These are phyloP conservation scores for Blastobotrys mokoenaii DNA, from an alignment of 805 yeast genomes.

Conservation along the genomic window DNA sequence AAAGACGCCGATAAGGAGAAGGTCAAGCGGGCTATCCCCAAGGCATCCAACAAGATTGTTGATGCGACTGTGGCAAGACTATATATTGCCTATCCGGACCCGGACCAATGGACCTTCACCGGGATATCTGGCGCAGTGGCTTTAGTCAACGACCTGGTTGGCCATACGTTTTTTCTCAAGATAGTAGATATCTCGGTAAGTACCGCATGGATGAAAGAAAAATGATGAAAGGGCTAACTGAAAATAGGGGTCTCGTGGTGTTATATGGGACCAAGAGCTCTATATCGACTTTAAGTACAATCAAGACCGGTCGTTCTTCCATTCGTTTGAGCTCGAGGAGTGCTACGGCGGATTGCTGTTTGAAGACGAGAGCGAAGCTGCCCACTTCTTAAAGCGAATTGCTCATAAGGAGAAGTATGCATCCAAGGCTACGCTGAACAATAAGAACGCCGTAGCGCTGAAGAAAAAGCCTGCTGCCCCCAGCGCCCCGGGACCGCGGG, in stretches of 20 bases:
- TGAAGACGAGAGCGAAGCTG: conserved; percentile 82
- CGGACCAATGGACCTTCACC: conserved; percentile 74
- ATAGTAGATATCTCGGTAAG: conserved; percentile 59
- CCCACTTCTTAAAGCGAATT: conserved; percentile 75
- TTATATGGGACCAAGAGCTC: conserved; percentile 94
- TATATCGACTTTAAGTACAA: conserved; percentile 81
- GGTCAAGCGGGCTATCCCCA: conserved; percentile 82
- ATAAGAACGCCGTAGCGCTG: conserved; percentile 81
- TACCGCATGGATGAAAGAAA: neutral
- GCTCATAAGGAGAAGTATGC: conserved; percentile 71
- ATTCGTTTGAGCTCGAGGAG: conserved; percentile 87
- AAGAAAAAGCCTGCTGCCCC: conserved; percentile 38
- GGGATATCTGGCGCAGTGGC: conserved; percentile 84
- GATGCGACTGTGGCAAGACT: conserved; percentile 87
- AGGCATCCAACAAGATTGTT: conserved; percentile 74
- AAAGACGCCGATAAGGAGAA: conserved; percentile 68
- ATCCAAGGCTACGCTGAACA: conserved; percentile 74
- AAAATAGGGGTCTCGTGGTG: conserved; percentile 63
- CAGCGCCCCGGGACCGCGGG: conserved; percentile 50
- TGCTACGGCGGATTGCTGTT: conserved; percentile 81
- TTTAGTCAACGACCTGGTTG: conserved; percentile 85
- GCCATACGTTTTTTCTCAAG: conserved; percentile 87
- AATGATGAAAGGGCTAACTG: neutral
- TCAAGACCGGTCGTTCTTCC: conserved; percentile 93
- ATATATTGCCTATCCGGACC: conserved; percentile 84